Evolutionary conservation across 2,329 filamentous ascomycete species (phyloP), one percentile per base, ranked within the genome.

Genomic region (Hypocrella siamensis): DNA sequence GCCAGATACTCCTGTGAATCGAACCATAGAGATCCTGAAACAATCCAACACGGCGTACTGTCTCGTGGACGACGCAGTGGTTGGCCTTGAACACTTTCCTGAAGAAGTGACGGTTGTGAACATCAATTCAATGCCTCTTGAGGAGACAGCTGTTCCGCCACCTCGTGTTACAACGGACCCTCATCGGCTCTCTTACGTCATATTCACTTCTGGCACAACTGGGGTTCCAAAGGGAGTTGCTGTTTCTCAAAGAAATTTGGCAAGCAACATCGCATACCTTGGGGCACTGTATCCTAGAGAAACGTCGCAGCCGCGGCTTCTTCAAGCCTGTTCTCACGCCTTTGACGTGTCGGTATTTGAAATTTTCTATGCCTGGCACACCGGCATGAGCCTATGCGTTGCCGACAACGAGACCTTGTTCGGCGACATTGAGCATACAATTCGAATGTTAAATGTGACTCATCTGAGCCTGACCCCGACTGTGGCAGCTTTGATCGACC

Each of bases 281-380:
- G 62, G 65, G 3, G 56, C 62, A 3, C 56, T 81, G 0, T 93
- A 92, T 45, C 79, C 80, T 0, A 56, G 58, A 0, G 46, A 54
- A 1, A 18, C 36, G 6, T 26, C 24, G 2, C 42, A 53, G 1
- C 68, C 74, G 1, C 67, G 74, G n/a, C 59, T 93, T 19, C 59
- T 93, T 0, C 85, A 93, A 51, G 73, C 80, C 3, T 92, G 80
- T 46, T 88, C 82, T 1, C 80, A 85, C 46, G 79, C 78, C 0
- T 93, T 92, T 46, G 82, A 92, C 46, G 75, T 92, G 2, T 92
- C 83, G 1, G 79, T 92, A 0, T 92, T 92, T 47, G 85, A 93
- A 45, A 86, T 92, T 11, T 88, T 93, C 49, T 92, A 83, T 43
- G 63, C 83, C 0, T 92, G 84, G 79, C 68, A 70, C 29, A 65